Evolutionary conservation across 352 stramenopile species (phyloP), one percentile per base, ranked within the genome.

Genomic region (Globisporangium paddicum): DNA sequence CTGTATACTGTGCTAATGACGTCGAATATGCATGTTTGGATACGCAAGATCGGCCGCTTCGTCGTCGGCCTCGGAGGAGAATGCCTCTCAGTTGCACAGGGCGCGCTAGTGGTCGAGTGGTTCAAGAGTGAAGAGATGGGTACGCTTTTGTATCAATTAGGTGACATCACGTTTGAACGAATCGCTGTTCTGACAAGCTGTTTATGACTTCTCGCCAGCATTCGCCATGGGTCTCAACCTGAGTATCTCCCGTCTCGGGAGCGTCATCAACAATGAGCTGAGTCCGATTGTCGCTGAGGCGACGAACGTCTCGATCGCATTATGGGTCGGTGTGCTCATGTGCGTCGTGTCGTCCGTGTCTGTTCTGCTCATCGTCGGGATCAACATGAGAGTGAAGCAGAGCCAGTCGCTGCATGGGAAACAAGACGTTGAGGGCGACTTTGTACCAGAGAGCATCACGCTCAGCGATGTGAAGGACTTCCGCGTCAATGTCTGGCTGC

Each of bases 31-130:
- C 18, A 44, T 32, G 28, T 32, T 6, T 32, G 28, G 6, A 32
- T 32, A 6, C 28, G 28, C 28, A 21, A 51, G 45, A 51, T 85
- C 18, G 94, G 94, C 11, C 74, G 94, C 32, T 77, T 96, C 44
- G 51, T 98, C 21, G 98, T 96, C 68, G 94, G 94, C 11, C 84
- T 98, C 34, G 94, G 93, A 38, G 93, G 88, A 28, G 94, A 98
- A 64, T 97, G 78, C 44, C 69, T 98, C 14, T 88, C 76, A 35
- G 94, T 98, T 11, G 90, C 87, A 7, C 85, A 96, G 52, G 89
- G 82, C 14, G 96, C 91, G 5, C 77, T 98, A 3, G 72, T 98
- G 1, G 88, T 88, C 5, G 84, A 87, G 8, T 98, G 94, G 94
- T 98, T 98, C 69, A 87, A 92, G 55, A 95, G 93, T 57, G 95